Evolutionary conservation across 2,329 filamentous ascomycete species (phyloP), one percentile per base, ranked within the genome.

Genomic region (Ophiognomonia clavigignenti-juglandacearum): DNA sequence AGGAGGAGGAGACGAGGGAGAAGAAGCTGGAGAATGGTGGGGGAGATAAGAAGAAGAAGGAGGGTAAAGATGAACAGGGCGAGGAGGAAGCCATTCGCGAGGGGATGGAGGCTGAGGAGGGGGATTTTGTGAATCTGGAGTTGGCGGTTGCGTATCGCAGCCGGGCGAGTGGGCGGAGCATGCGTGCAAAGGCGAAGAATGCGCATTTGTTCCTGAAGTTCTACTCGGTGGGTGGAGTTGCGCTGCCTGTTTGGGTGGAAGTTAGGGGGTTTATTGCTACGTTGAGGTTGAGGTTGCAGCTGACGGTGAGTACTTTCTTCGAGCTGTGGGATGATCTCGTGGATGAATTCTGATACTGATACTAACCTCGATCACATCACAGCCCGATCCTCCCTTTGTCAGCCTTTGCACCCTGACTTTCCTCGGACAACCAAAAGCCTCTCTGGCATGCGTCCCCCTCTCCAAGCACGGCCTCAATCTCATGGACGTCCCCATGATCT

Each of bases 101-200:
- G 55, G 83, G 82, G 1, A 85, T 88, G 82, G 81, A 86, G 56
- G 85, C 83, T 2, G 85, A 88, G 61, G 83, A 88, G 59, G 85
- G 85, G 10, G 85, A 88, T 53, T 89, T 89, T 57, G 75, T 89
- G 61, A 90, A 90, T 57, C 65, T 90, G 43, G 86, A 91, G 59
- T 69, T 89, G 14, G 84, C 83, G 0, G 84, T 90, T 57, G 82
- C 86, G 2, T 91, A 90, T 61, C 74, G 83, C 29, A 79, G 82
- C 9, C 74, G 82, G 24, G 77, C 78, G 1, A 77, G 75, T 8
- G 74, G 75, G 24, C 80, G 78, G 53, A 79, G 75, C 3, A 69
- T 87, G 52, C 73, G 72, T 53, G 69, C 72, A 41, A 83, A 85
- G 52, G 76, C 82, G 14, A 85, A 86, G 57, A 86, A 87, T 56